Base-by-base conservation (phyloP, 1,284 basidiomycete genomes). In the Ustilago curta region DNA sequence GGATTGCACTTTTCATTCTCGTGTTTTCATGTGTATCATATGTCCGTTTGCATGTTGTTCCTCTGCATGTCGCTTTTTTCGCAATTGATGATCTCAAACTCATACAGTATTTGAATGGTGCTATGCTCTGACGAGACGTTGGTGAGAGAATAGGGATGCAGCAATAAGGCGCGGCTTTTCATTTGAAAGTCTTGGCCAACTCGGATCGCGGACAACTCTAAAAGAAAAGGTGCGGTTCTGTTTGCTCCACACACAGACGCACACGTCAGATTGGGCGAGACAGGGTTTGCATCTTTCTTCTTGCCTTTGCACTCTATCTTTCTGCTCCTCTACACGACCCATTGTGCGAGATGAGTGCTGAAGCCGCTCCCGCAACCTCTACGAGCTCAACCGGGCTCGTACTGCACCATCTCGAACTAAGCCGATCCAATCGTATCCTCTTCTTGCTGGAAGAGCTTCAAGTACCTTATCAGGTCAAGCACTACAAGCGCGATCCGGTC, bases 351-450 rank as follows among this genome's bases (percentile, higher is more conserved):
- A 68, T 63, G 59, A 42, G 37, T 44, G 43, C 21, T 44, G 29
- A 31, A 9, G 19, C 18, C 39, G 18, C 40, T 4, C 29, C 31
- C 18, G 18, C 52, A 6, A 19, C n/a, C 35, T 19, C 52, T 11
- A 12, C 21, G 12, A 14, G 37, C 23, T 21, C 48, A 11, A 25
- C 59, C 0, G 60, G 60, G 4, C 47, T 73, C 5, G 70, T 73
- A 5, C 65, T 73, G n/a, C 70, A 73, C 31, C 70, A 73, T 43
- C 51, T 73, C 18, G 65, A 73, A 21, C 57, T 65, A 18, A 58
- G 53, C 14, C 70, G 70, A 21, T 64, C 61, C 8, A 73, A 62
- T 37, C 60, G 70, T 19, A 63, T 73, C 35, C 70, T 73, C 0
- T 61, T 66, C 27, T 48, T 72, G 32, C 57, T 72, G 7, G 70